Conservation (phyloP, 257 asterid genomes). For the Primulina huaijiensis region DNA sequence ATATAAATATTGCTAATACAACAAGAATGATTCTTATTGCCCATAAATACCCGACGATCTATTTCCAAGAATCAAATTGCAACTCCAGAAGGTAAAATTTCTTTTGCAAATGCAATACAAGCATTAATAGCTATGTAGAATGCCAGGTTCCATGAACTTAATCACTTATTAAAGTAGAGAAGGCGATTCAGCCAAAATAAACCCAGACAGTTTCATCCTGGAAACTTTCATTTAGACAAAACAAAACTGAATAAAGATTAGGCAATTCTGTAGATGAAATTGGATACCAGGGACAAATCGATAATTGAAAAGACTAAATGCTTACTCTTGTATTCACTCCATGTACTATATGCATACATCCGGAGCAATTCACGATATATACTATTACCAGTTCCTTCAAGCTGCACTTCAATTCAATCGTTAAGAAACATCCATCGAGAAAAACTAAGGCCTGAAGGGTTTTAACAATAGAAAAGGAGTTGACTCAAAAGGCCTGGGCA, state of each 20-base stretch:
- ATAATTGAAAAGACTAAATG: neutral
- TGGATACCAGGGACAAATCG: too few relatives aligned
- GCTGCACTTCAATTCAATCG: slow-evolving; percentile 48
- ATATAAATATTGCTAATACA: neutral
- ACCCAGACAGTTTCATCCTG: too few relatives aligned
- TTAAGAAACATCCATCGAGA: neutral
- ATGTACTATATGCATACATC: slow-evolving; percentile 83
- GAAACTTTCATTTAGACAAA: too few relatives aligned
- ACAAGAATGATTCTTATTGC: neutral
- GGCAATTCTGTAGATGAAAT: too few relatives aligned
- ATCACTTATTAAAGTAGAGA: slow-evolving; percentile 3
- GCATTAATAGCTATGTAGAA: neutral
- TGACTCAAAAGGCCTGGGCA: neutral
- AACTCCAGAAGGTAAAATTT: neutral
- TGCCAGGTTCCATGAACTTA: neutral
- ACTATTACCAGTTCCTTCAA: slow-evolving; percentile 73
- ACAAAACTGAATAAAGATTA: too few relatives aligned
- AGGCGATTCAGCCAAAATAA: too few relatives aligned
- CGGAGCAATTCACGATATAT: slow-evolving; percentile 71
- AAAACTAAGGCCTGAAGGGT: neutral
- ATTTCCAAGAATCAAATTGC: neutral
- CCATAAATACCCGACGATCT: neutral
- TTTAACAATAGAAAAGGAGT: neutral
- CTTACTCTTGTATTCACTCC: slow-evolving; percentile 94
- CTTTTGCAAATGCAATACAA: neutral